These are phyloP conservation scores for Colletotrichum chlorophyti DNA, from an alignment of 2,329 filamentous ascomycete species.

Conservation along the genomic window DNA sequence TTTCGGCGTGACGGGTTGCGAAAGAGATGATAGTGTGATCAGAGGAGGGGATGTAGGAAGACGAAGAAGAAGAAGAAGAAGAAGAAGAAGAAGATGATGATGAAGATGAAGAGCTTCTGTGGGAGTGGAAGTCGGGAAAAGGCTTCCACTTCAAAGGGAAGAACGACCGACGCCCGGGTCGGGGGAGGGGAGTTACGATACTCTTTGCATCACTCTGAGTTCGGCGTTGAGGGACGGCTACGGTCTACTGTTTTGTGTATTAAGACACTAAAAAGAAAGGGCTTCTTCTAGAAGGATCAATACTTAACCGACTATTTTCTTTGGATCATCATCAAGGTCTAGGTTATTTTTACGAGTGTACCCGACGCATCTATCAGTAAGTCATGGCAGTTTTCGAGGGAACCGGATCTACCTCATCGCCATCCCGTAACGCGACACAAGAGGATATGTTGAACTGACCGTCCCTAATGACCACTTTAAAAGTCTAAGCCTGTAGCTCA, in stretches of 20 bases:
- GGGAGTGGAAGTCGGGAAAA: neutral
- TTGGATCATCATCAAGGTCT: too few species aligned
- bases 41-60: too few species aligned
- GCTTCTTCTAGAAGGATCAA: slow-evolving; percentile 19
- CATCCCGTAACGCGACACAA: too few species aligned
- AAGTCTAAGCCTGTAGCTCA: too few species aligned
- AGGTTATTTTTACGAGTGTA: too few species aligned
- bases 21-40: too few species aligned
- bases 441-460: too few species aligned
- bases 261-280: slow-evolving; percentile 18
- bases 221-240: slow-evolving; percentile 28
- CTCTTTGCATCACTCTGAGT: slow-evolving; percentile 29
- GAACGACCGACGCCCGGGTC: slow-evolving; percentile 1
- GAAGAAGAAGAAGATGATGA: neutral
- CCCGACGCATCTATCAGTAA: too few species aligned
- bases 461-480: too few species aligned
- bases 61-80: neutral
- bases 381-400: too few species aligned
- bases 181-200: slow-evolving; percentile 13
- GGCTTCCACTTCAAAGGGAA: neutral
- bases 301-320: slow-evolving; percentile 11
- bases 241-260: slow-evolving; percentile 28
- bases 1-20: too few species aligned
- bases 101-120: neutral
- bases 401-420: too few species aligned